phyloP scores from a whole-genome alignment of 1,139 yeast genomes.

The Wickerhamomyces sp. region DNA sequence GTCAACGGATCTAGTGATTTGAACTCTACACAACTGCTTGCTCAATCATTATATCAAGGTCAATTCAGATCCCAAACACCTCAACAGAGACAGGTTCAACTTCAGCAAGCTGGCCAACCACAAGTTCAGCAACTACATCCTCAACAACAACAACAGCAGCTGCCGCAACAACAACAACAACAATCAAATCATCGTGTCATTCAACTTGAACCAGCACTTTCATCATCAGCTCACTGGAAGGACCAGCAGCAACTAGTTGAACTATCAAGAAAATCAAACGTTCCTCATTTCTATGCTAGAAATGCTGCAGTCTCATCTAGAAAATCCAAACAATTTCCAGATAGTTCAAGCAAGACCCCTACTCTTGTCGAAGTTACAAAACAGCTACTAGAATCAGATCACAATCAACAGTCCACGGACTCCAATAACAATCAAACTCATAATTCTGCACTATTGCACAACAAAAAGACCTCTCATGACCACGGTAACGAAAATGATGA shows the following conservation, averaged over 20 bases:
- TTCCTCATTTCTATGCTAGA: slow-evolving; percentile 88
- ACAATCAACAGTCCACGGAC: slow-evolving; percentile 36
- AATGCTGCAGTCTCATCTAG: slow-evolving; percentile 82
- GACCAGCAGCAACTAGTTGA: slow-evolving; percentile 81
- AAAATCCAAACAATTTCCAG: slow-evolving; percentile 37
- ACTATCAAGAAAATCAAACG: slow-evolving; percentile 64
- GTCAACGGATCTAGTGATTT: slow-evolving; percentile 11
- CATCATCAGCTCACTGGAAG: slow-evolving; percentile 70
- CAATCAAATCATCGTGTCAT: slow-evolving; percentile 36
- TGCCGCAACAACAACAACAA: slow-evolving; percentile 24
- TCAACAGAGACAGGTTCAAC: slow-evolving; percentile 31
- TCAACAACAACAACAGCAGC: slow-evolving; percentile 28
- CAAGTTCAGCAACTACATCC: slow-evolving; percentile 26
- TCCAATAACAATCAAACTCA: slow-evolving; percentile 14
- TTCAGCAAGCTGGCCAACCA: slow-evolving; percentile 25
- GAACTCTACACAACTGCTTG: slow-evolving; percentile 30
- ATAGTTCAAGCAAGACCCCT: slow-evolving; percentile 30
- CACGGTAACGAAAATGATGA: slow-evolving; percentile 39
- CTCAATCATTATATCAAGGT: slow-evolving; percentile 36
- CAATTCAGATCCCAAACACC: slow-evolving; percentile 27
- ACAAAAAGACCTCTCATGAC: slow-evolving; percentile 49
- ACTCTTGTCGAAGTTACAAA: slow-evolving; percentile 56
- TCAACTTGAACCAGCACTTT: slow-evolving; percentile 36
- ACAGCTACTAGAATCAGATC: slow-evolving; percentile 39
- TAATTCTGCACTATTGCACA: slow-evolving; percentile 43